Evolutionary conservation across 192 early-diverging fungal genomes (phyloP).

Genomic region (Gigaspora rosea): DNA sequence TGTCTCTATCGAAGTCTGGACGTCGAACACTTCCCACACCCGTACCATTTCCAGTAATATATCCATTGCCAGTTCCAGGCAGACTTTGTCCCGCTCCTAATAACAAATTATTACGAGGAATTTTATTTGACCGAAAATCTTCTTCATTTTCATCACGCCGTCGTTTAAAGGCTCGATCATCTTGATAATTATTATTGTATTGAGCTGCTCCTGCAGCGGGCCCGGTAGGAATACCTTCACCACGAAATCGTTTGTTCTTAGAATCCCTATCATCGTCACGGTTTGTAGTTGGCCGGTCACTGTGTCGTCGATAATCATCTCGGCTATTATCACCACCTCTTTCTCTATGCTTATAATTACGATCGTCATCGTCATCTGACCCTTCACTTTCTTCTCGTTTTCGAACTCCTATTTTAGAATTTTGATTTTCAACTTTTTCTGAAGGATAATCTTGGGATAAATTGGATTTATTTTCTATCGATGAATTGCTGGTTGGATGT

Average conservation of each 20-base stretch:
- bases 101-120: conserved; percentile 25
- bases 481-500: conserved; percentile 6
- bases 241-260: conserved; percentile 35
- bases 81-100: conserved; percentile 1
- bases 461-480: conserved; percentile 6
- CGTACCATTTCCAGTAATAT: conserved; percentile 21
- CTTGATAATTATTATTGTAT: conserved; percentile 31
- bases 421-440: conserved; percentile 9
- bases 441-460: neutral
- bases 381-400: conserved; percentile 52
- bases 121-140: conserved; percentile 34
- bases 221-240: conserved; percentile 34
- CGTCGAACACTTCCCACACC: conserved; percentile 20
- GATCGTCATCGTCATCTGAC: conserved; percentile 69
- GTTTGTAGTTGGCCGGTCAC: conserved; percentile 1
- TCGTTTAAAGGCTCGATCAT: conserved; percentile 30
- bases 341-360: conserved; percentile 71
- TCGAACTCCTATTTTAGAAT: conserved; percentile 18
- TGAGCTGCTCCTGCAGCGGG: conserved; percentile 31
- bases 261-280: conserved; percentile 34
- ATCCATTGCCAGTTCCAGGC: conserved; percentile 11
- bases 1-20: conserved; percentile 25
- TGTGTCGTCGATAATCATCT: conserved; percentile 33
- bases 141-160: conserved; percentile 32
- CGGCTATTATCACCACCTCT: conserved; percentile 46